Evolutionary conservation across 345 rosid species (phyloP).

Genomic region (Sisymbrium altissimum): DNA sequence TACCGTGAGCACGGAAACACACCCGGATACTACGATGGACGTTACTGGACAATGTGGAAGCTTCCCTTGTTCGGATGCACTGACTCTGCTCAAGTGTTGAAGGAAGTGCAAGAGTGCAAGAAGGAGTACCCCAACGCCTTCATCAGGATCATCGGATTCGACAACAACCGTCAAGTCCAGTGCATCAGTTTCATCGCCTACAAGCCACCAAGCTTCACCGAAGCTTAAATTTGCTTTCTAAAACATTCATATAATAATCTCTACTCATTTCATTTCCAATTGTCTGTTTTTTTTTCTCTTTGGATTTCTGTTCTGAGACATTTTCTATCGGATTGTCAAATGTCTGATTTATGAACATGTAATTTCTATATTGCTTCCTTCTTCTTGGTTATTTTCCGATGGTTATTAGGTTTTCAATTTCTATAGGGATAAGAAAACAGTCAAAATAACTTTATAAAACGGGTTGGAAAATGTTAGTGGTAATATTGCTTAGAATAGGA

Average conservation of each 20-base stretch:
- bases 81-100: slow-evolving; percentile 36
- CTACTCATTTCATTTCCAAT: slow-evolving; percentile 20
- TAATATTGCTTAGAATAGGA: not conserved
- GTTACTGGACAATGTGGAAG: slow-evolving; percentile 45
- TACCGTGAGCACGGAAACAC: slow-evolving; percentile 37
- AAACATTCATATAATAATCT: slow-evolving; percentile 9
- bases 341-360: slow-evolving; percentile 32
- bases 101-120: slow-evolving; percentile 38
- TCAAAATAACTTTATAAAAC: not conserved
- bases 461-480: not conserved
- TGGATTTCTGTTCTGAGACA: slow-evolving; percentile 19
- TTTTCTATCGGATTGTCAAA: slow-evolving; percentile 10
- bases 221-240: slow-evolving; percentile 12
- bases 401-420: not conserved
- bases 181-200: slow-evolving; percentile 42
- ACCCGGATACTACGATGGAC: slow-evolving; percentile 39
- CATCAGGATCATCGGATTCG: slow-evolving; percentile 39
- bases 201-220: slow-evolving; percentile 40
- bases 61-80: slow-evolving; percentile 41
- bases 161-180: slow-evolving; percentile 40
- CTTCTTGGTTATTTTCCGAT: not conserved
- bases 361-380: slow-evolving; percentile 3
- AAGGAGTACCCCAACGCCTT: slow-evolving; percentile 33
- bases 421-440: not conserved
- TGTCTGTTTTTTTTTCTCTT: not conserved